Conservation (phyloP, 257 asterid species). For the Solanum microdontum region DNA sequence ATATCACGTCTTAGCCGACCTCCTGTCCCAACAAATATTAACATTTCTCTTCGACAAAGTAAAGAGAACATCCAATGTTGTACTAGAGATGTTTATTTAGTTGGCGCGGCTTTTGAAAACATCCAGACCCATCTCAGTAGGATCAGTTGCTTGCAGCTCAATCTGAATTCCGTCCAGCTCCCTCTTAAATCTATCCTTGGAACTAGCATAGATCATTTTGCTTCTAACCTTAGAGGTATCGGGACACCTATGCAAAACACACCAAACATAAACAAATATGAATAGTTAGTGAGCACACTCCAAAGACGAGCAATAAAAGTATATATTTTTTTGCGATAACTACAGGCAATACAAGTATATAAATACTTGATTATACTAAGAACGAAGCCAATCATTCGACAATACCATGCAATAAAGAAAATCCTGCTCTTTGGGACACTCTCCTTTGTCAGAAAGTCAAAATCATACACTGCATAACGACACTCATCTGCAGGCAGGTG, state of each 20-base stretch:
- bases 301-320: neutral
- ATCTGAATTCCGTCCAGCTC: neutral
- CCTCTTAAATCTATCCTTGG: slow-evolving; percentile 4
- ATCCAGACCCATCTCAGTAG: slow-evolving; percentile 3
- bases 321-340: neutral
- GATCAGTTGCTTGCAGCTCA: slow-evolving; percentile 1
- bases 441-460: neutral
- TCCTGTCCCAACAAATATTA: neutral
- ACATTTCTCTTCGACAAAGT: neutral
- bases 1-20: neutral
- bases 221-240: slow-evolving; percentile 1
- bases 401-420: neutral
- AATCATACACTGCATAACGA: neutral
- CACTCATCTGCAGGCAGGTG: slow-evolving; percentile 3
- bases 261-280: neutral
- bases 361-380: neutral
- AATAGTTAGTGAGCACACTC: neutral
- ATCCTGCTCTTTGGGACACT: slow-evolving; percentile 4
- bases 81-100: neutral
- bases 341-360: neutral
- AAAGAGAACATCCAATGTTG: neutral
- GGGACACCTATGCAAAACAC: neutral
- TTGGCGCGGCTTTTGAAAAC: slow-evolving; percentile 3
- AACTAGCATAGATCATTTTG: slow-evolving; percentile 2
- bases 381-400: neutral